phyloP scores from a whole-genome alignment of 805 yeast species.

The Candida nemodendra region DNA sequence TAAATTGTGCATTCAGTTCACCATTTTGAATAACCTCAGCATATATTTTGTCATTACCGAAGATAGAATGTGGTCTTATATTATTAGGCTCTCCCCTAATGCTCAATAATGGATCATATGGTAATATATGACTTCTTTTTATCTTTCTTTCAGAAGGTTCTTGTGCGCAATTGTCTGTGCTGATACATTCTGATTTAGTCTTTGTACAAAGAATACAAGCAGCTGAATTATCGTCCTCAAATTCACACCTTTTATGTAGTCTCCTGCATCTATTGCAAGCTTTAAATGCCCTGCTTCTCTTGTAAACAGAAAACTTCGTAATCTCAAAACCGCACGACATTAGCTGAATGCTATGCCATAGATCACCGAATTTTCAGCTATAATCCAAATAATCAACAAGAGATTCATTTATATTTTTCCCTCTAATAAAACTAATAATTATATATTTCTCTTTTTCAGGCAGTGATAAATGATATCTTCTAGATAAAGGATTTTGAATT shows the following conservation, averaged over 20 bases:
- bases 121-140: neutral
- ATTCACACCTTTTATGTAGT: conserved; percentile 25
- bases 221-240: conserved; percentile 6
- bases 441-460: too few species aligned
- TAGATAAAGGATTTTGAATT: too few species aligned
- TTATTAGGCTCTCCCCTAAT: neutral
- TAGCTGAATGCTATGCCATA: too few species aligned
- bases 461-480: too few species aligned
- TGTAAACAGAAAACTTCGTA: conserved; percentile 18
- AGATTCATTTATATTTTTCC: too few species aligned
- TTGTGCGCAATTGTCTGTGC: neutral
- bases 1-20: conserved; percentile 27
- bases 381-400: too few species aligned
- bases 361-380: too few species aligned
- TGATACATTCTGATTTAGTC: conserved; percentile 11
- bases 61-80: conserved; percentile 5
- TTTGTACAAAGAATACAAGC: conserved; percentile 16
- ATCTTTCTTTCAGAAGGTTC: neutral
- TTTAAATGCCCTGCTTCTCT: conserved; percentile 14
- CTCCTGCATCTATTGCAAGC: conserved; percentile 30
- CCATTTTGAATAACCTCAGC: conserved; percentile 25
- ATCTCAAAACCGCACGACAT: conserved; percentile 13
- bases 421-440: too few species aligned
- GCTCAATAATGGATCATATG: neutral
- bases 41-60: conserved; percentile 26